Base-by-base conservation (phyloP, 495 filamentous ascomycete species). In the Xylaria sp. region DNA sequence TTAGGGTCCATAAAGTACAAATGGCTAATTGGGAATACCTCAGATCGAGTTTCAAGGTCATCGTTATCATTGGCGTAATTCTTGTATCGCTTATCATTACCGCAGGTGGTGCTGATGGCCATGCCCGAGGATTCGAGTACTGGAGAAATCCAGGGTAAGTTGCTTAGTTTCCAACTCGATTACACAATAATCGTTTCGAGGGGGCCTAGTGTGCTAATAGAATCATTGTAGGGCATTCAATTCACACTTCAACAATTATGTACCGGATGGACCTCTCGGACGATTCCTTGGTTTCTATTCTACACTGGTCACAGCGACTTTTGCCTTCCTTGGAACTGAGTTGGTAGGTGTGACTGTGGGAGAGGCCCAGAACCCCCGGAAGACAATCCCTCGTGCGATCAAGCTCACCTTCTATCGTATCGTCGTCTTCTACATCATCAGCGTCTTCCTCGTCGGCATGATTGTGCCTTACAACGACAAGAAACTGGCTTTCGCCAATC, bases 251-350 rank as follows among this genome's bases (percentile, higher is more conserved):
- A 85, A 83, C 2, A 78, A 86, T 24, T 89, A 91, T 68, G 75
- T 86, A 4, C 80, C 74, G 0, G 68, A 73, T 0, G 90, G 89
- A 21, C 70, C 81, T 14, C 79, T 81, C 9, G 90, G 86, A 7
- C 79, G 87, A 37, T 95, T 95, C 82, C 83, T 93, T 46, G 91
- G 86, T 9, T 90, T 95, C 80, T 97, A 93, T 92, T 87, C 90
- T 8, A 90, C 90, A 19, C 85, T 96, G 73, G 89, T 94, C 65
- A 90, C 88, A 37, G 92, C 93, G 7, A 92, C 90, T 6, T 97
- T 97, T 71, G 92, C 93, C 40, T 96, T 93, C 76, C 86, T 93
- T 41, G 93, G 94, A 61, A 96, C 93, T 2, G 94, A 97, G 81
- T 83, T 96, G 50, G 90, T 97, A 65, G 94, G 88, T 40, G 86